Conservation (phyloP, 2,329 filamentous ascomycete genomes). For the Penicillium sp. region DNA sequence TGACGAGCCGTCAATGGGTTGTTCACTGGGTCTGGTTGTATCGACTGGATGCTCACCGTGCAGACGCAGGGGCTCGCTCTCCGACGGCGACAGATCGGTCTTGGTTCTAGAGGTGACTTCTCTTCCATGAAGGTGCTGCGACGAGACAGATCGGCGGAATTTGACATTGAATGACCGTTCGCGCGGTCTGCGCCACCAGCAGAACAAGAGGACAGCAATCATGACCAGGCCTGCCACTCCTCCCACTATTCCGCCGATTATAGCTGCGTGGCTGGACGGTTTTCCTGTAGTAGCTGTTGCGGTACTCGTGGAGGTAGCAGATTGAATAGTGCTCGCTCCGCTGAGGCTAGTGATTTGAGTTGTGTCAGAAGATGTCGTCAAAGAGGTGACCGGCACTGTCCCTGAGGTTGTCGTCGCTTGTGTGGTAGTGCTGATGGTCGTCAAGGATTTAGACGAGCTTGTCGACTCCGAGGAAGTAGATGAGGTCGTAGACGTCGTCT, state of each 20-base stretch:
- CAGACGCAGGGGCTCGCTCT: not conserved
- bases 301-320: not conserved
- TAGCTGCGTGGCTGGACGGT: conserved; percentile 6
- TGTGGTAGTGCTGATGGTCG: not conserved
- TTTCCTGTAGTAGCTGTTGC: conserved; percentile 1
- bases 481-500: conserved; percentile 2
- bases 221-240: conserved; percentile 14
- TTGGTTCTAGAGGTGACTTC: not conserved
- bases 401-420: not conserved
- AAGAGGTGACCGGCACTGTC: not conserved
- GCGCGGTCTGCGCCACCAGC: conserved; percentile 17
- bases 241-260: conserved; percentile 27
- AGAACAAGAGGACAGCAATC: conserved; percentile 12
- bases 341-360: not conserved
- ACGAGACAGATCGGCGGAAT: conserved; percentile 3
- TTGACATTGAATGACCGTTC: conserved; percentile 2
- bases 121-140: conserved; percentile 1
- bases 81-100: not conserved
- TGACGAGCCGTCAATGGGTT: not conserved
- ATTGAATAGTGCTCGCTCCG: not conserved
- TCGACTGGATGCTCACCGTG: not conserved
- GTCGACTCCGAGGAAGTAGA: not conserved
- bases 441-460: conserved; percentile 1
- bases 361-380: not conserved
- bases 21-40: not conserved